Base-by-base conservation (phyloP, 306 rosid species). In the Coriaria nepalensis region DNA sequence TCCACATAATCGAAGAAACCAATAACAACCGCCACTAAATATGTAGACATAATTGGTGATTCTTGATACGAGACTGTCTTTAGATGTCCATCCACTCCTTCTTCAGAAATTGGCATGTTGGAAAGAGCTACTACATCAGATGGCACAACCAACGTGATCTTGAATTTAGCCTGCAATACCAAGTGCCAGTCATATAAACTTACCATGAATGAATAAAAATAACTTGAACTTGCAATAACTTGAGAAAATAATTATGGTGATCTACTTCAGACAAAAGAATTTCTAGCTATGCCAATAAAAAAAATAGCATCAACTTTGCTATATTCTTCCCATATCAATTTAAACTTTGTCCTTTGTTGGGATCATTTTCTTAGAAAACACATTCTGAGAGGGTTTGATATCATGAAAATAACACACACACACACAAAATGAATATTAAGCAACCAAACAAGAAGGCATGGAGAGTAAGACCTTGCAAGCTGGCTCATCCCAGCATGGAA, bases 401-500 rank as follows among this genome's bases (percentile, higher is more conserved):
- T 20, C 29, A 20, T 3, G 3, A 1, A 20, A 20, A 20, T 3
- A 20, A 20, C 29, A 20, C 29, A 20, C 29, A 20, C 29, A 20
- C 29, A 20, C 29, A 20, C 29, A 20, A 20, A 20, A 20, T 20
- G 29, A 20, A 20, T 20, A 20, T 20, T 15, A 20, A 40, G 6
- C n/a, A 40, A 33, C 33, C 13, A n/a, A 20, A n/a, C 47, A 51
- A 40, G 33, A 42, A 59, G 45, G 37, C 44, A 50, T 52, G 50
- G 9, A 59, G 45, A 44, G n/a, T 20, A 9, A 53, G 35, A 90
- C 97, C 97, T 90, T 90, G 75, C 74, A 81, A 48, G 94, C 93
- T 47, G 97, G 97, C 66, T 90, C 97, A 63, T 90, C 97, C 97
- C 97, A 90, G 69, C 97, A 90, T 9, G 97, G 97, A 70, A 90